phyloP scores from a whole-genome alignment of 2,329 filamentous ascomycete genomes.

The Xylariomycetidae sp. region DNA sequence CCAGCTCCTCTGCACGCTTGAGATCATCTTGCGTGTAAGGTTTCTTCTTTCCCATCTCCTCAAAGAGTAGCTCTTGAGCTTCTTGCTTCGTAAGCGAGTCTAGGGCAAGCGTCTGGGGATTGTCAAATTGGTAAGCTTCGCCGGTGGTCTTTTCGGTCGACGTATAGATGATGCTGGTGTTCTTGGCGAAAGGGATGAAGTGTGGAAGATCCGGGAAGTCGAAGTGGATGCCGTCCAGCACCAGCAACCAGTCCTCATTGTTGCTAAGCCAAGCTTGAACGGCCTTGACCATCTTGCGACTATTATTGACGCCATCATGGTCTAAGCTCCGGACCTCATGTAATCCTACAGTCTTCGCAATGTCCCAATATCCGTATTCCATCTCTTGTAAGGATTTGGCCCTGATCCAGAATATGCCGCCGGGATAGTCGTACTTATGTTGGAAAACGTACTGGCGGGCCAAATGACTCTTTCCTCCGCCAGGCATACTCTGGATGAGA shows the following conservation, averaged over 20 bases:
- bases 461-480: slow-evolving; percentile 65
- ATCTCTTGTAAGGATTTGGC: slow-evolving; percentile 56
- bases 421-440: slow-evolving; percentile 55
- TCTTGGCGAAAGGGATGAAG: slow-evolving; percentile 60
- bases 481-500: slow-evolving; percentile 59
- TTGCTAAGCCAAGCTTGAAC: slow-evolving; percentile 59
- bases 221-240: slow-evolving; percentile 64
- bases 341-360: slow-evolving; percentile 53
- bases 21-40: slow-evolving; percentile 51
- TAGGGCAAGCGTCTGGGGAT: slow-evolving; percentile 52
- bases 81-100: slow-evolving; percentile 50
- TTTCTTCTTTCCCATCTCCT: slow-evolving; percentile 55
- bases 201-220: slow-evolving; percentile 50
- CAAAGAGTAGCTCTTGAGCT: slow-evolving; percentile 56
- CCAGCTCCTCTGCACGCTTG: slow-evolving; percentile 55
- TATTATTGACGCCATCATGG: slow-evolving; percentile 33
- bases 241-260: slow-evolving; percentile 60
- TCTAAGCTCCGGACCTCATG: slow-evolving; percentile 37
- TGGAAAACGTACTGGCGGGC: slow-evolving; percentile 63
- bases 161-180: slow-evolving; percentile 64
- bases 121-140: slow-evolving; percentile 55
- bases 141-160: slow-evolving; percentile 56
- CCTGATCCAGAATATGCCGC: slow-evolving; percentile 67
- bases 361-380: slow-evolving; percentile 60
- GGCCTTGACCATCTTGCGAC: slow-evolving; percentile 45